Base-by-base conservation (phyloP, 768 basidiomycete species). In the Scleroderma citrinum region DNA sequence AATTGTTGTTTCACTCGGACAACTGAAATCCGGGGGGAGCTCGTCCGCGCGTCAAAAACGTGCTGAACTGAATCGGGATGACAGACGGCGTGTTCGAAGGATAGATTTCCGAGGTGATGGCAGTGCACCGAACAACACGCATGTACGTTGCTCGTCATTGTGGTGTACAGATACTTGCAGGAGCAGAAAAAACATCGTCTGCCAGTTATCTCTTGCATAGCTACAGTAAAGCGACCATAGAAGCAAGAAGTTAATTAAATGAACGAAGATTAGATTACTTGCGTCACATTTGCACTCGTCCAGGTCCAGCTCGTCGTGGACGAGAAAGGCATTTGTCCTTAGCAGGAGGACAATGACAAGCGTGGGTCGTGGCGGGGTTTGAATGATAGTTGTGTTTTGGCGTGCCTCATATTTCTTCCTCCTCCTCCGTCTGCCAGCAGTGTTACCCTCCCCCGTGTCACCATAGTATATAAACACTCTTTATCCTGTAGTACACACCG, bases 391-490 rank as follows among this genome's bases (percentile, higher is more conserved):
- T 20, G 24, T 7, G 5, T 29, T 42, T 42, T 20, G 40, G 14
- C 34, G 34, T 35, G 13, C 40, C 19, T 2, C 39, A 21, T 23
- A 5, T 11, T n/a, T 24, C 21, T 24, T 21, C 20, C 21, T 16
- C 40, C 40, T n/a, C 40, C 40, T 41, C 24, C 40, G 40, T n/a
- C 19, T 3, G 16, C 40, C 40, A 5, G 23, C 20, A 29, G n/a
- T 30, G 43, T 44, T n/a, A 31, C 38, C 14, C 43, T n/a, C n/a
- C 43, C 10, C 17, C 24, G 41, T 29, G 20, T 7, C 49, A 29
- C 12, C 2, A 20, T 19, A 31, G 32, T 58, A 56, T 55, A 55
- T 54, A 56, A 48, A 37, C 46, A 7, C 14, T 35, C 44, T n/a
- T 29, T 29, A 29, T 19, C 31, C 47, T 36, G 17, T 21, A 44